Evolutionary conservation across 1,284 basidiomycete species (phyloP).

Genomic region (Coniferiporia sulphurascens): DNA sequence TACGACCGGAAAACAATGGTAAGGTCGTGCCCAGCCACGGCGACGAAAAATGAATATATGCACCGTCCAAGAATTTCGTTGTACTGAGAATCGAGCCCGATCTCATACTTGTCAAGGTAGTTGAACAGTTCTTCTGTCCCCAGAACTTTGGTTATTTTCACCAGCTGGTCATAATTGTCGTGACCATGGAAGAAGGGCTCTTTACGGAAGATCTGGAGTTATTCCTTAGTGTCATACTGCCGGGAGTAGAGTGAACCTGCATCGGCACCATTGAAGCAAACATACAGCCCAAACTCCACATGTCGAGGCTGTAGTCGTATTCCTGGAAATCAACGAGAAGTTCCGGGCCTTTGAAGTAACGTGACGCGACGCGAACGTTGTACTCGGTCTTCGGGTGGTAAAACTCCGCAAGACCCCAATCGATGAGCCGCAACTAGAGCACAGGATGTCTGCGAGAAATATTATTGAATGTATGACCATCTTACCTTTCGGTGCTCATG

Average conservation of each 20-base stretch:
- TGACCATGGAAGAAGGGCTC: constrained; percentile 90
- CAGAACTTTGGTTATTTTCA: constrained; percentile 84
- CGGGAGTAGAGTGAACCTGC: neutral
- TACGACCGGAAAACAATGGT: constrained; percentile 22
- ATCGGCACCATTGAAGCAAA: constrained; percentile 74
- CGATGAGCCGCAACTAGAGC: constrained; percentile 71
- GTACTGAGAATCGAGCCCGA: constrained; percentile 69
- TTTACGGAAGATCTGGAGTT: constrained; percentile 68
- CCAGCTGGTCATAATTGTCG: constrained; percentile 86
- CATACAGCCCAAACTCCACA: constrained; percentile 91
- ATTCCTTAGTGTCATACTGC: neutral
- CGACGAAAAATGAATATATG: constrained; percentile 20
- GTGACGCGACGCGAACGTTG: constrained; percentile 85
- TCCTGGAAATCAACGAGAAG: constrained; percentile 82
- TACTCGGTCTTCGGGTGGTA: constrained; percentile 85
- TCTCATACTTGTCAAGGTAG: constrained; percentile 68
- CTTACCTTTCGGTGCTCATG: constrained; percentile 70
- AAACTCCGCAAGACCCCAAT: constrained; percentile 92
- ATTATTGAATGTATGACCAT: neutral
- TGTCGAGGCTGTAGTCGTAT: constrained; percentile 82
- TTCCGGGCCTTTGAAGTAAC: constrained; percentile 89
- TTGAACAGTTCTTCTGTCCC: constrained; percentile 80
- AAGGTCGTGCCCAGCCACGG: constrained; percentile 9
- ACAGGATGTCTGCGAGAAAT: neutral
- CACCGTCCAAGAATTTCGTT: constrained; percentile 63